Evolutionary conservation across 2,329 filamentous ascomycete genomes (phyloP).

Genomic region (Cytospora chrysosperma): DNA sequence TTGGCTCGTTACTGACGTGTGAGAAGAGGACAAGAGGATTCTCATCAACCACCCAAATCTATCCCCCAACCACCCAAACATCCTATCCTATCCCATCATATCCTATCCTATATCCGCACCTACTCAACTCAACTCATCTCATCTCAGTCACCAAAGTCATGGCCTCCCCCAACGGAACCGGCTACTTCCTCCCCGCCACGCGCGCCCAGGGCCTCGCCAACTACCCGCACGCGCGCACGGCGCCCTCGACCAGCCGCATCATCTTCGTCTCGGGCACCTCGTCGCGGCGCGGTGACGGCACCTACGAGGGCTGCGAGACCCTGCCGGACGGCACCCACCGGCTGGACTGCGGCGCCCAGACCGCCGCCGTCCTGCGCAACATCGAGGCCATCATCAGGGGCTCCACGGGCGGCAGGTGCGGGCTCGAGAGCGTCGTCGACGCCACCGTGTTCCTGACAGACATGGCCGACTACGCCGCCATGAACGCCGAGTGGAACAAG

Average conservation of each 20-base stretch:
- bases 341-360: slow-evolving; percentile 34
- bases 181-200: slow-evolving; percentile 33
- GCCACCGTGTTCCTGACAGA: slow-evolving; percentile 36
- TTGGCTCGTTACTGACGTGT: no score
- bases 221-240: slow-evolving; percentile 36
- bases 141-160: slow-evolving; percentile 2
- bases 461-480: slow-evolving; percentile 34
- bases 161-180: slow-evolving; percentile 30
- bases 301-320: slow-evolving; percentile 33
- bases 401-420: slow-evolving; percentile 31
- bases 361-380: slow-evolving; percentile 35
- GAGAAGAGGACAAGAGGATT: not conserved
- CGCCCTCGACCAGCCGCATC: slow-evolving; percentile 28
- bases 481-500: slow-evolving; percentile 38
- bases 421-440: slow-evolving; percentile 35
- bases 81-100: no score
- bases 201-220: slow-evolving; percentile 36
- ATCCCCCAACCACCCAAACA: no score
- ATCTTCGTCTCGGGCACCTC: slow-evolving; percentile 37
- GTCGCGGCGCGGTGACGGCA: slow-evolving; percentile 35
- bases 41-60: not conserved
- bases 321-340: slow-evolving; percentile 29
- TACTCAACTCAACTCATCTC: no score
- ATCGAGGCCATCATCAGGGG: slow-evolving; percentile 34
- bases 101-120: no score